A percentile compares a stretch with the other conserved stretches of the same genome.
Conservation (phyloP, 192 early-diverging fungal species). For the Coemansia biformis region DNA sequence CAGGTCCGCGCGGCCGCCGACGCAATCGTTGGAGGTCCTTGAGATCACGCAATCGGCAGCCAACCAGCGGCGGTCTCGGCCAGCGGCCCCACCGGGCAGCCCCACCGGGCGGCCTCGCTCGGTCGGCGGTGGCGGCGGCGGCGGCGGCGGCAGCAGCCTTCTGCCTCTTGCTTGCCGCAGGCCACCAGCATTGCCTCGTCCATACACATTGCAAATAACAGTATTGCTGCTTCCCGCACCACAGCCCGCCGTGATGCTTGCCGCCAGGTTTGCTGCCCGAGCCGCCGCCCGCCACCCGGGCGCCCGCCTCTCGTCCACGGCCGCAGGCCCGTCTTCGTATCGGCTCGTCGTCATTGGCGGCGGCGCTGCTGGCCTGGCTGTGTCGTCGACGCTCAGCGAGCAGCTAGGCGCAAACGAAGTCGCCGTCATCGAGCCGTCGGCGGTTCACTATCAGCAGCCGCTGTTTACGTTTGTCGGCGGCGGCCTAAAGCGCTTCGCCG, state of each 20-base stretch:
- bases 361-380: constrained; percentile 52
- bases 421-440: constrained; percentile 70
- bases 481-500: constrained; percentile 71
- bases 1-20: too few relatives aligned
- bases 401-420: constrained; percentile 61
- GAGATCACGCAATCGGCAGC: constrained; percentile 11
- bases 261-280: constrained; percentile 22
- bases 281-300: constrained; percentile 13
- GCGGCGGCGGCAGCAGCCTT: too few relatives aligned
- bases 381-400: constrained; percentile 63
- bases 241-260: too few relatives aligned
- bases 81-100: not conserved
- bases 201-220: too few relatives aligned
- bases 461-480: constrained; percentile 87
- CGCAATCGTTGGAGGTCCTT: not conserved
- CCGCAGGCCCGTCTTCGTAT: constrained; percentile 38
- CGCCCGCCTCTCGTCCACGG: constrained; percentile 30
- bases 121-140: too few relatives aligned
- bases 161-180: too few relatives aligned
- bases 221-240: too few relatives aligned
- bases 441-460: constrained; percentile 78
- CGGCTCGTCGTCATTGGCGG: constrained; percentile 51
- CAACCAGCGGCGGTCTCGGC: too few relatives aligned
- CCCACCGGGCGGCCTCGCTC: too few relatives aligned
- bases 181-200: too few relatives aligned